These are phyloP conservation scores for Sclerospora graminicola DNA, from an alignment of 352 stramenopile species.

Conservation along the genomic window DNA sequence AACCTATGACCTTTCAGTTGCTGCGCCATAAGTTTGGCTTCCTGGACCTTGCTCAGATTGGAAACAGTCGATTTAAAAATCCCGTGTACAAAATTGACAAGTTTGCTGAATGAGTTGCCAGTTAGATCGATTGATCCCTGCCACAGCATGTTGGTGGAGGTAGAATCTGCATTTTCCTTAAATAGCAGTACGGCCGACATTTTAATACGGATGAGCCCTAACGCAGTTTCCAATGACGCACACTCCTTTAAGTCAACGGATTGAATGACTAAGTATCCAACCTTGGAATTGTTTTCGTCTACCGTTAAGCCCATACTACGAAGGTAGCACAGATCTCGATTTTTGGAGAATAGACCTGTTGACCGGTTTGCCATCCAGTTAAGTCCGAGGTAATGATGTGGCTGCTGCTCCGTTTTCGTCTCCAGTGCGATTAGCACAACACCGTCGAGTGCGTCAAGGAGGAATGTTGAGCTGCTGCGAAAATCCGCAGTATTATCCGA, in stretches of 20 bases:
- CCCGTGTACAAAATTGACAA: constrained; percentile 39
- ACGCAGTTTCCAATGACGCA: constrained; percentile 32
- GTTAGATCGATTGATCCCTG: constrained; percentile 35
- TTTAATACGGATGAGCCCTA: constrained; percentile 39
- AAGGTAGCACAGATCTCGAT: constrained; percentile 49
- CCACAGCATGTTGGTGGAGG: constrained; percentile 40
- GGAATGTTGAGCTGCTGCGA: constrained; percentile 39
- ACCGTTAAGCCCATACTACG: constrained; percentile 37
- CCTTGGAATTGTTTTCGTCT: constrained; percentile 29
- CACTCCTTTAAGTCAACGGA: constrained; percentile 52
- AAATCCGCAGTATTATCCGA: constrained; percentile 51
- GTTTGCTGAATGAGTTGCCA: constrained; percentile 32
- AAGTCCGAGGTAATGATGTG: constrained; percentile 53
- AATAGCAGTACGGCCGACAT: constrained; percentile 53
- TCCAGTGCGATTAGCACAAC: constrained; percentile 46
- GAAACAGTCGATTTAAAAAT: constrained; percentile 42
- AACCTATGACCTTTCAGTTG: constrained; percentile 41
- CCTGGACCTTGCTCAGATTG: constrained; percentile 50
- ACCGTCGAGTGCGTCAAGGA: constrained; percentile 51
- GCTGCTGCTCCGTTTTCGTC: constrained; percentile 23
- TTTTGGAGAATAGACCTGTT: constrained; percentile 44
- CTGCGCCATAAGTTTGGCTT: constrained; percentile 48
- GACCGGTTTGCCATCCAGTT: constrained; percentile 46
- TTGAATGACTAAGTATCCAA: constrained; percentile 48
- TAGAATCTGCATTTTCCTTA: constrained; percentile 30